A percentile compares a stretch with the other conserved stretches of the same genome.
Evolutionary conservation across 192 early-diverging fungal species (phyloP).

Genomic region (Coemansia sp.): DNA sequence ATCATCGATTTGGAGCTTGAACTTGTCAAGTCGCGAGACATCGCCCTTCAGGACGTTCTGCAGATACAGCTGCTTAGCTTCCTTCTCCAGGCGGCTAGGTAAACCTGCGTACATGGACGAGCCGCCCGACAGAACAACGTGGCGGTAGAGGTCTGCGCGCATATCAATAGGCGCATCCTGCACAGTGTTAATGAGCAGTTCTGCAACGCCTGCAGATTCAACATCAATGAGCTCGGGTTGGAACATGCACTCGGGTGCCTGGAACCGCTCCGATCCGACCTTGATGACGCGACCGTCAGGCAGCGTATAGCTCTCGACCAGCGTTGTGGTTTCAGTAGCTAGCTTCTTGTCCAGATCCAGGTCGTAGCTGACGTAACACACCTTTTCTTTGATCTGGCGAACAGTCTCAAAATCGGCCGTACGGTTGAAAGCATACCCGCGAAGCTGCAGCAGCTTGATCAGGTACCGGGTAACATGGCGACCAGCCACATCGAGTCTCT

Average conservation of each 20-base stretch:
- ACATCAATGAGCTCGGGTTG: conserved; percentile 96
- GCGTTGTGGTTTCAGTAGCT: conserved; percentile 93
- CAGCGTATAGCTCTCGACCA: conserved; percentile 94
- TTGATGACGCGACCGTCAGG: conserved; percentile 99
- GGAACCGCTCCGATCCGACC: conserved; percentile 96
- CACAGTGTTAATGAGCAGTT: conserved; percentile 90
- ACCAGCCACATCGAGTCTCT: conserved; percentile 93
- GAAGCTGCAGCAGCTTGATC: conserved; percentile 90
- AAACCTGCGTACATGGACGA: conserved; percentile 99
- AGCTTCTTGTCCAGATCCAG: conserved; percentile 91
- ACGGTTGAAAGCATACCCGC: conserved; percentile 95
- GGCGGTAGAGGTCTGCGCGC: conserved; percentile 92
- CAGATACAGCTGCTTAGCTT: conserved; percentile 95
- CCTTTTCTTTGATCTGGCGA: conserved; percentile 95
- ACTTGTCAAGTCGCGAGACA: conserved; percentile 74
- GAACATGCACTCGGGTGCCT: conserved; percentile 98
- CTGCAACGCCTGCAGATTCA: conserved; percentile 90
- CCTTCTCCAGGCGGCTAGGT: conserved; percentile 96
- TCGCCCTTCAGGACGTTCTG: conserved; percentile 87
- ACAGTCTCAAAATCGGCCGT: conserved; percentile 99
- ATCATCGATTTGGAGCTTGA: conserved; percentile 97
- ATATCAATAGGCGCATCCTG: conserved; percentile 89
- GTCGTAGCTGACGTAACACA: conserved; percentile 98
- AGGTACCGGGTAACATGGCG: conserved; percentile 94
- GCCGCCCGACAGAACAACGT: conserved; percentile 97